Evolutionary conservation across 805 yeast species (phyloP), one percentile per base, ranked within the genome.

Genomic region (Yamadazyma insecticola): DNA sequence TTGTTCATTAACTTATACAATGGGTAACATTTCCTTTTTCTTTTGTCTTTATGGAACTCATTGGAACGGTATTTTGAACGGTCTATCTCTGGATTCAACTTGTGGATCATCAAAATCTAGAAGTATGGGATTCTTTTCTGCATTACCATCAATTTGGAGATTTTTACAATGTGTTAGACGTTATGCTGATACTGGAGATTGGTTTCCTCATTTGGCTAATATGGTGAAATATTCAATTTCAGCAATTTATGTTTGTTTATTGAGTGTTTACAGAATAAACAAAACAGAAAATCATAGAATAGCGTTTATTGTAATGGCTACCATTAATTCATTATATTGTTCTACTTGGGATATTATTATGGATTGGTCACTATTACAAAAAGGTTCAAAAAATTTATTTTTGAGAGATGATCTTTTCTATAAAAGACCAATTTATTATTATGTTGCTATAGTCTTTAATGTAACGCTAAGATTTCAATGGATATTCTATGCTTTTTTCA

Each of bases 181-280:
- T 71, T 92, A 72, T 53, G 76, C 79, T 16, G 98, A 92, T 51
- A 82, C 97, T 0, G 90, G 94, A 2, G 96, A 89, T 48, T 81
- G 89, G 84, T 92, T 92, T 51, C 98, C 98, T 0, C 98, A 92
- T 67, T 58, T 90, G 36, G 90, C 95, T 4, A 92, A 92, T 48
- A 86, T 86, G 68, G 47, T 67, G 20, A 92, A 92, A 55, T 92
- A 90, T 52, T 47, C 72, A 1, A 58, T 81, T 22, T 72, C 89
- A 2, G 70, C 83, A 2, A 46, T 74, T 14, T 87, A 85, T 55
- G 80, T 84, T 55, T 74, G 78, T 47, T 63, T 80, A 6, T 65
- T 92, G 45, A 83, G 95, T 59, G 59, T 81, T 13, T 89, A 86
- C 53, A 74, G 97, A 40, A 82, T 87, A 30, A 67, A 78, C 23